Evolutionary conservation across 2,329 filamentous ascomycete species (phyloP).

Genomic region (Xylaria sp.): DNA sequence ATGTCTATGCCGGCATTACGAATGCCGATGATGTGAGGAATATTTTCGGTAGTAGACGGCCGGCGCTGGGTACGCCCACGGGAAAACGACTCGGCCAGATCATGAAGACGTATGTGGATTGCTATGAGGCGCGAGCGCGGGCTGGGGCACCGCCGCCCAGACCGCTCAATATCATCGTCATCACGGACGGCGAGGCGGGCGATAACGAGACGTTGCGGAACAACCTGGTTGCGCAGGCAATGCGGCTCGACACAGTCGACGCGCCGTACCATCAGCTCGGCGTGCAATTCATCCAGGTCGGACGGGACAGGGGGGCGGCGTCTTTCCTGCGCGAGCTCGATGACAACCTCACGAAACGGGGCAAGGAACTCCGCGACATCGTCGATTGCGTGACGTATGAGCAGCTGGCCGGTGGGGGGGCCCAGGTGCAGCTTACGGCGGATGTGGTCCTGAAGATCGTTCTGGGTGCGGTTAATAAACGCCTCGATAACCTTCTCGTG

Average conservation of each 20-base stretch:
- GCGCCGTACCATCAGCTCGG: slow-evolving; percentile 79
- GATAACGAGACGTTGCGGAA: slow-evolving; percentile 65
- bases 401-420: background rate
- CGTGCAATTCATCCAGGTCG: slow-evolving; percentile 95
- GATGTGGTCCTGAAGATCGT: slow-evolving; percentile 63
- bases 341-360: slow-evolving; percentile 40
- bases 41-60: slow-evolving; percentile 66
- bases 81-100: slow-evolving; percentile 67
- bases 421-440: slow-evolving; percentile 4
- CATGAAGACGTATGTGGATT: slow-evolving; percentile 63
- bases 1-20: slow-evolving; percentile 61
- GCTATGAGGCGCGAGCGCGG: slow-evolving; percentile 39
- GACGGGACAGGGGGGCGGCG: slow-evolving; percentile 61
- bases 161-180: slow-evolving; percentile 84
- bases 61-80: slow-evolving; percentile 66
- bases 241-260: slow-evolving; percentile 61
- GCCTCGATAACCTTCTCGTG: slow-evolving; percentile 47
- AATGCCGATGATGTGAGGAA: slow-evolving; percentile 52
- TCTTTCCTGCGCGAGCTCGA: slow-evolving; percentile 67
- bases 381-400: slow-evolving; percentile 66
- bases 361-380: slow-evolving; percentile 67
- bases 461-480: slow-evolving; percentile 67
- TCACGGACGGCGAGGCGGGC: slow-evolving; percentile 79
- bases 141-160: slow-evolving; percentile 49
- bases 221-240: slow-evolving; percentile 60